Evolutionary conservation across 768 basidiomycete genomes (phyloP), one percentile per base, ranked within the genome.

Genomic region (Lyophyllum shimeji): DNA sequence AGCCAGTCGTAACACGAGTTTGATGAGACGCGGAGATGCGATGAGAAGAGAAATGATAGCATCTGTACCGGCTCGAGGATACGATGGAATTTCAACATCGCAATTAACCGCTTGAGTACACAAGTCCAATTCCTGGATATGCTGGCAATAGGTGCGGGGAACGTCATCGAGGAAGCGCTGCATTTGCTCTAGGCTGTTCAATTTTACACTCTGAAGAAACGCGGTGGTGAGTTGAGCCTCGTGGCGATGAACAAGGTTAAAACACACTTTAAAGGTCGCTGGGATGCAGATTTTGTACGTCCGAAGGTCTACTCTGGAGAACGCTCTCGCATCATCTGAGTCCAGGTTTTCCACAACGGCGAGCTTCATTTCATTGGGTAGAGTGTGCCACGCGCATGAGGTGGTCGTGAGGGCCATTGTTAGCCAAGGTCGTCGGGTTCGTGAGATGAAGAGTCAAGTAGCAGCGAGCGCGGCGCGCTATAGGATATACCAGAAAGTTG

Each of bases 281-380:
- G 87, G 83, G 23, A 89, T 70, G 61, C 81, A 85, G 13, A 81
- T 74, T 7, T 71, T 63, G 64, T 87, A 86, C 21, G 81, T 79
- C 29, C 74, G 62, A 25, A 74, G 70, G 68, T 81, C 76, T 1
- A 82, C 80, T 15, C 66, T 62, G 17, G 87, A 74, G 58, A 89
- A 74, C 0, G 77, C 65, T 21, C 74, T 69, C 31, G 82, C 68
- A 55, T 82, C 81, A 58, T 64, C 54, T 20, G 66, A 60, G 45
- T 75, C 76, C 58, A 89, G 78, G 55, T 69, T 65, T 43, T 75
- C 79, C 45, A 86, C 69, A 67, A 90, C 62, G 24, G 79, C 72
- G 61, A 86, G 76, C 70, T 82, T 83, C 68, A 90, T 82, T 60
- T 90, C 89, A 0, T 74, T 73, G 44, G 89, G 89, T 60, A 90